Conservation (phyloP, 495 filamentous ascomycete species). For the Aspergillus nanangensis region DNA sequence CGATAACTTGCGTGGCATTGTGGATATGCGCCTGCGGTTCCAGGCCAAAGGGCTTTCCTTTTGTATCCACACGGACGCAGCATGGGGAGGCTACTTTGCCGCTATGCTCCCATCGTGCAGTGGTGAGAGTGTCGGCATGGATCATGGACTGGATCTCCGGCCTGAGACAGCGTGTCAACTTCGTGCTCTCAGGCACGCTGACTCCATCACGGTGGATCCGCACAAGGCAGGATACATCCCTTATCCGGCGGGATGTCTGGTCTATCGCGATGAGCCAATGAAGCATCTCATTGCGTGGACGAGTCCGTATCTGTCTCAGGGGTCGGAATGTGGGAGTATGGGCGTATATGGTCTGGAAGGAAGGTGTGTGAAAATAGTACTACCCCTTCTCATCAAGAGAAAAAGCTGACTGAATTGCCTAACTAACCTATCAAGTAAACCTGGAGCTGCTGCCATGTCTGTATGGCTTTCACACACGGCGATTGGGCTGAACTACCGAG, state of each 20-base stretch:
- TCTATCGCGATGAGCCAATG: slow-evolving; percentile 40
- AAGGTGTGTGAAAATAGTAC: slow-evolving; percentile 25
- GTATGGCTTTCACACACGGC: slow-evolving; percentile 34
- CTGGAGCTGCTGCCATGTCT: slow-evolving; percentile 36
- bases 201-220: slow-evolving; percentile 44
- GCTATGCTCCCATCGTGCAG: slow-evolving; percentile 29
- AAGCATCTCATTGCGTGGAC: slow-evolving; percentile 42
- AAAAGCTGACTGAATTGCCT: no score
- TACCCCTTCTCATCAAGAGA: no score
- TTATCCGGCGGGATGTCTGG: slow-evolving; percentile 41
- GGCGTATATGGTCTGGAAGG: slow-evolving; percentile 43
- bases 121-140: slow-evolving; percentile 9
- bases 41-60: slow-evolving; percentile 36
- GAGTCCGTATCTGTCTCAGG: slow-evolving; percentile 29
- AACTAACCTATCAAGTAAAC: slow-evolving; percentile 25
- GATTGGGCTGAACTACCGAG: slow-evolving; percentile 29
- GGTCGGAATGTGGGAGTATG: slow-evolving; percentile 28
- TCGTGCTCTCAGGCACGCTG: slow-evolving; percentile 22
- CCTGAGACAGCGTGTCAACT: slow-evolving; percentile 30
- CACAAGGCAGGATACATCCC: slow-evolving; percentile 45
- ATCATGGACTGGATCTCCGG: slow-evolving; percentile 18
- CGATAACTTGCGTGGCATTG: slow-evolving; percentile 29
- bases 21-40: slow-evolving; percentile 29
- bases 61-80: slow-evolving; percentile 38
- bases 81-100: slow-evolving; percentile 48